Evolutionary conservation across 2,329 filamentous ascomycete species (phyloP), one percentile per base, ranked within the genome.

Genomic region (Escovopsis weberi): DNA sequence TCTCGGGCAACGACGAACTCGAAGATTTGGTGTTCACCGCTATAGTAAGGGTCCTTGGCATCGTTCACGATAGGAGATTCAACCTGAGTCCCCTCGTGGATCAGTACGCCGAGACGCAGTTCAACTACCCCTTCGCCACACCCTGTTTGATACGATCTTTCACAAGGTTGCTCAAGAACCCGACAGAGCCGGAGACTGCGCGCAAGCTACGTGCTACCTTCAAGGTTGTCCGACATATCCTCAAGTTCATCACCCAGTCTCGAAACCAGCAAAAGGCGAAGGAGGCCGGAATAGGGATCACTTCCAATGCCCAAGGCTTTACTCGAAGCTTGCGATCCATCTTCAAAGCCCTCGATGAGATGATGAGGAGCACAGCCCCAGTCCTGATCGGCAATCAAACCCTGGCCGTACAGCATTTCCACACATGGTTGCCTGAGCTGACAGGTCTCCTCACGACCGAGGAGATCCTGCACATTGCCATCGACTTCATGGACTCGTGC

Each of bases 391-490:
- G 91, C 32, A 96, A 85, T 48, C 94, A 98, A 63, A 96, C 91
- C 0, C 68, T 98, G 40, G 80, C 93, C 2, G 87, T 96, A 11
- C 91, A 98, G 60, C 86, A 96, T 59, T 94, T 96, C 59, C 89
- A 96, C 57, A 84, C 85, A 0, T 98, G 91, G 91, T 68, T 98
- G n/a, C 89, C 91, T 0, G 89, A 96, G 57, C 75, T 98, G 9
- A 71, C 77, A 0, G 78, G 80, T 2, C 70, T 91, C 33, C 71
- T 96, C 55, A 75, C 74, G 4, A 79, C 81, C 0, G 82, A 87
- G 53, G 89, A 96, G 58, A 89, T 95, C 38, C 67, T 95, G 41
- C 82, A 94, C 53, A 82, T 95, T 48, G 86, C 88, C 35, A 85
- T 93, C 47, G 85, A 89, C 61, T 94, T 96, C 55, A 82, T 96